phyloP scores from a whole-genome alignment of 2,329 filamentous ascomycete species.

The Zopfia rhizophila region DNA sequence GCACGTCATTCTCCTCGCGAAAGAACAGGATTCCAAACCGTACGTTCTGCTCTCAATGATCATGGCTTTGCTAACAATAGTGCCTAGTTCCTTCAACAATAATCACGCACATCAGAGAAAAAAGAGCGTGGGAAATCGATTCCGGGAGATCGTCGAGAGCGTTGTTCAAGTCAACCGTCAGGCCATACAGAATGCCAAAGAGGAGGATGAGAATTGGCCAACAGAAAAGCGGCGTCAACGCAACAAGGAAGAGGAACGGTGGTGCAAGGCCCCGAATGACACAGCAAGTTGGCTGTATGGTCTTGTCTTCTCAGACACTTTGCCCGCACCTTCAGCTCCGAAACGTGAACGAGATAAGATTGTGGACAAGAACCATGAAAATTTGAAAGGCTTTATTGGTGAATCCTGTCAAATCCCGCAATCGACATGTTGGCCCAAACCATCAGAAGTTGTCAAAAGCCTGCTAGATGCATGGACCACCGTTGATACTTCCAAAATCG shows the following conservation, averaged over 20 bases:
- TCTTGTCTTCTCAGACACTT: constrained; percentile 30
- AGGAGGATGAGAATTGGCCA: constrained; percentile 13
- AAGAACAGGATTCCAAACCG: constrained; percentile 18
- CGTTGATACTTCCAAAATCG: constrained; percentile 13
- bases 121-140: constrained; percentile 15
- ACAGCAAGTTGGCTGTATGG: constrained; percentile 35
- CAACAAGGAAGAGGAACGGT: constrained; percentile 19
- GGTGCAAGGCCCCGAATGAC: constrained; percentile 23
- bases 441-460: too few species aligned
- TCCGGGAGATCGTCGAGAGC: constrained; percentile 30
- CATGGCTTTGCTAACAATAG: too few species aligned
- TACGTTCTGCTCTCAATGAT: too few species aligned
- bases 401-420: too few species aligned
- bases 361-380: not conserved
- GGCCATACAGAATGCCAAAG: constrained; percentile 26
- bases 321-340: not conserved
- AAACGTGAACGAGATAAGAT: not conserved
- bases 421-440: too few species aligned
- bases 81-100: too few species aligned
- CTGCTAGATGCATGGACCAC: too few species aligned
- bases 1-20: constrained; percentile 24
- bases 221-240: constrained; percentile 7
- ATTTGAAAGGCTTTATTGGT: too few species aligned
- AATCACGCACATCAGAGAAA: too few species aligned
- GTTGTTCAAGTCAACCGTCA: constrained; percentile 26